Evolutionary conservation across 1,284 basidiomycete species (phyloP).

Genomic region (Calocybe gambosa): DNA sequence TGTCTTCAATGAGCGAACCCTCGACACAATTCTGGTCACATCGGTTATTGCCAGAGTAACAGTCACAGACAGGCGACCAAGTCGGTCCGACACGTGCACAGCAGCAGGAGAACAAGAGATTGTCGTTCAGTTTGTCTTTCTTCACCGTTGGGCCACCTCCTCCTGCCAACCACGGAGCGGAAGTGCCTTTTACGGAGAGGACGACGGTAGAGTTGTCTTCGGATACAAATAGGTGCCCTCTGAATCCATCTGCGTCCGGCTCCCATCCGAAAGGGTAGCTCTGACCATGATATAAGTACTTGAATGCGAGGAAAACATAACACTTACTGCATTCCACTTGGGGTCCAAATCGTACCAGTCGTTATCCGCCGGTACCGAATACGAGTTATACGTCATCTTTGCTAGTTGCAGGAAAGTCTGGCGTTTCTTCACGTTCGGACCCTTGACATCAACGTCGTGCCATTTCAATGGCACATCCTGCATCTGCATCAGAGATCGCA

Average conservation of each 20-base stretch:
- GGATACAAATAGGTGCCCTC: constrained; percentile 84
- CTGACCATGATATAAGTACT: constrained; percentile 26
- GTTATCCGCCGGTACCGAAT: constrained; percentile 46
- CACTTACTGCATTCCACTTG: constrained; percentile 47
- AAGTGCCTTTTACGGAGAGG: constrained; percentile 90
- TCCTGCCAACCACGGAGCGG: constrained; percentile 67
- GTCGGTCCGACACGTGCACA: constrained; percentile 83
- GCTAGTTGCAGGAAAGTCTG: constrained; percentile 75
- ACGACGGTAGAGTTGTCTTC: constrained; percentile 82
- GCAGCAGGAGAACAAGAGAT: constrained; percentile 86
- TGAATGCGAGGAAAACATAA: constrained; percentile 13
- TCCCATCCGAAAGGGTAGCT: constrained; percentile 85
- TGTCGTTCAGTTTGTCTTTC: constrained; percentile 85
- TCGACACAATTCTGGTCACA: constrained; percentile 76
- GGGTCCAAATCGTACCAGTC: constrained; percentile 72
- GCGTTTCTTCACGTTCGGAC: constrained; percentile 66
- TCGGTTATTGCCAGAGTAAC: constrained; percentile 60
- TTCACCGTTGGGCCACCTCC: constrained; percentile 64
- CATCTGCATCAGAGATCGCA: constrained; percentile 35
- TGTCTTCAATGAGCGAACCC: constrained; percentile 67
- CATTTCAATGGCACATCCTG: constrained; percentile 38
- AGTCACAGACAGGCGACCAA: constrained; percentile 83
- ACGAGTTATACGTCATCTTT: constrained; percentile 88
- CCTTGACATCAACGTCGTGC: constrained; percentile 47
- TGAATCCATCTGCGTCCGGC: constrained; percentile 76